Evolutionary conservation across 257 asterid species (phyloP).

Genomic region (Lavandula angustifolia): DNA sequence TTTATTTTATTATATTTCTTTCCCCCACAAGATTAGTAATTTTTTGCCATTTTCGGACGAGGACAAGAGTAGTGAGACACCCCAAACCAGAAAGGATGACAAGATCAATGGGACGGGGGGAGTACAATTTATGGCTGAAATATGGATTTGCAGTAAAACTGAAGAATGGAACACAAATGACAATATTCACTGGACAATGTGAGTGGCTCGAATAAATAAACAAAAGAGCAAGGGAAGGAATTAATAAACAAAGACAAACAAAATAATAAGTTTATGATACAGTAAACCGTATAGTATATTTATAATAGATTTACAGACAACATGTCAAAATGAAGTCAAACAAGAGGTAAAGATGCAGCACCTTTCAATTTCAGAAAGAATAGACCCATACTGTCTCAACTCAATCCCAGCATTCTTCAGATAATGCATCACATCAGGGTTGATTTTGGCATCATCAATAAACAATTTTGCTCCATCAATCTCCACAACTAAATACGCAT

Average conservation of each 20-base stretch:
- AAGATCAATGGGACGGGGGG: no score
- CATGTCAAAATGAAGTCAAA: constrained; percentile 16
- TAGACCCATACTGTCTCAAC: constrained; percentile 75
- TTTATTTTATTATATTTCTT: no score
- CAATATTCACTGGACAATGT: constrained; percentile 12
- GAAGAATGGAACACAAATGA: constrained; percentile 29
- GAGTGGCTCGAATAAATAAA: neutral
- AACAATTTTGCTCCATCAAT: constrained; percentile 77
- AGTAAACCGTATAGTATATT: constrained; percentile 21
- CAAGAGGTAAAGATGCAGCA: constrained; percentile 11
- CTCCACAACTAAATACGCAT: constrained; percentile 88
- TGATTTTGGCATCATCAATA: constrained; percentile 68
- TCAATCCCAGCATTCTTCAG: constrained; percentile 78
- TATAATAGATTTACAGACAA: constrained; percentile 25
- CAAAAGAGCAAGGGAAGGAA: no score
- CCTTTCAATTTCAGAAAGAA: constrained; percentile 89
- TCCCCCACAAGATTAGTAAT: no score
- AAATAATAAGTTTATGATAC: neutral
- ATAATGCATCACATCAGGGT: constrained; percentile 70
- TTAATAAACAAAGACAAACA: no score
- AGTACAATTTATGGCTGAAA: neutral
- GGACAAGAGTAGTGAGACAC: no score
- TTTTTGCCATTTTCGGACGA: no score
- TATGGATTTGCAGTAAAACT: neutral
- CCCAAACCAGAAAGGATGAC: no score